phyloP scores from a whole-genome alignment of 805 yeast genomes.

The Dipodascopsis uninucleata region DNA sequence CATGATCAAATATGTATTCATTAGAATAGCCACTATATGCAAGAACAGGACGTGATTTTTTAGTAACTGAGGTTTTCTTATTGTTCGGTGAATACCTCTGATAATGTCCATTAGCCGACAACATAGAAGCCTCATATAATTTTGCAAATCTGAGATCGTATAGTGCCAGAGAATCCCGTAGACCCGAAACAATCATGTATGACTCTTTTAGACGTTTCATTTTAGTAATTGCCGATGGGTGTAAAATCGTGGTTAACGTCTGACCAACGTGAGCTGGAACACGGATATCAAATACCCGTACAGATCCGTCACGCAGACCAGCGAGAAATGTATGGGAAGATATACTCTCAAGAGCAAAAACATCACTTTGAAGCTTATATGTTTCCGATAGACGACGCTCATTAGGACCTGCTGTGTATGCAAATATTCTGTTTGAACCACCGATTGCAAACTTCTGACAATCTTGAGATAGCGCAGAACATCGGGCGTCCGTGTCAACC shows the following conservation, averaged over 20 bases:
- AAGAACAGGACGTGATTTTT: constrained; percentile 12
- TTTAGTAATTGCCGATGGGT: constrained; percentile 29
- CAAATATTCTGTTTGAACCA: constrained; percentile 10
- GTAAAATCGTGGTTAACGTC: constrained; percentile 12
- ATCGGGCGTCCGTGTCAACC: constrained; percentile 19
- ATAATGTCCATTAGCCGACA: not conserved
- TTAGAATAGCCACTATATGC: constrained; percentile 18
- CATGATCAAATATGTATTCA: constrained; percentile 22
- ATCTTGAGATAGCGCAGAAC: constrained; percentile 14
- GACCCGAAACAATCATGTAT: constrained; percentile 28
- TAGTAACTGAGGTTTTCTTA: not conserved
- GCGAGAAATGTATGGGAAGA: constrained; percentile 15
- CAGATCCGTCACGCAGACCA: constrained; percentile 26
- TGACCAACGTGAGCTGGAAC: constrained; percentile 6
- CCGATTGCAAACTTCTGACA: constrained; percentile 17
- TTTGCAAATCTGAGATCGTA: constrained; percentile 21
- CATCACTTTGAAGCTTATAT: constrained; percentile 18
- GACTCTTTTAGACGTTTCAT: constrained; percentile 16
- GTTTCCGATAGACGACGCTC: constrained; percentile 1
- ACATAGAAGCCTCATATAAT: not conserved
- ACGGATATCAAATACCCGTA: constrained; percentile 18
- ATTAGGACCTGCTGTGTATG: constrained; percentile 4
- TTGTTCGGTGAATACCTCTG: not conserved
- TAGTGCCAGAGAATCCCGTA: constrained; percentile 25
- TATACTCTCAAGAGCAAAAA: constrained; percentile 15